These are phyloP conservation scores for Andalucia godoyi DNA, from an alignment of 78 protist genomes.

Conservation along the genomic window DNA sequence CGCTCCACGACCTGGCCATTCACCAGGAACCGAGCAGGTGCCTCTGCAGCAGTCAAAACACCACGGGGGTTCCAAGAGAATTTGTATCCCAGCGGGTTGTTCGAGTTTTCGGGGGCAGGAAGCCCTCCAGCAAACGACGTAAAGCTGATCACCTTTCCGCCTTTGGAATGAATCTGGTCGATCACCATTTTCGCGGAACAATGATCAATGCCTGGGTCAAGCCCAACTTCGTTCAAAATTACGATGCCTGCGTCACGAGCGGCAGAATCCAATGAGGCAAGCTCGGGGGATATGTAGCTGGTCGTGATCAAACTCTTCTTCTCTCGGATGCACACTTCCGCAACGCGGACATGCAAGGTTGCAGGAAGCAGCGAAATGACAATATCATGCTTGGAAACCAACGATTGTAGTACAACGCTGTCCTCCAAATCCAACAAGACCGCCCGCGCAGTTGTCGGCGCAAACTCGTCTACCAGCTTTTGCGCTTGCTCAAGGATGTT, in stretches of 20 bases:
- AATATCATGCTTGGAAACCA: constrained; percentile 2
- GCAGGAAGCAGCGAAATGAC: constrained; percentile 53
- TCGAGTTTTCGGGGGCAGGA: constrained; percentile 66
- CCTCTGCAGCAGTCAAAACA: constrained; percentile 37
- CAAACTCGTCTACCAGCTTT: not conserved
- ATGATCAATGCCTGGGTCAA: constrained; percentile 52
- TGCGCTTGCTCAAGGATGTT: not conserved
- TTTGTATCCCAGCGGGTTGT: constrained; percentile 64
- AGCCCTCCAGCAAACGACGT: constrained; percentile 60
- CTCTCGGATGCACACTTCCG: constrained; percentile 21
- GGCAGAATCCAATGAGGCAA: constrained; percentile 1
- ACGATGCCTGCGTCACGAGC: not conserved
- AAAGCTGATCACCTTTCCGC: constrained; percentile 22
- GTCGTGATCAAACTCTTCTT: constrained; percentile 36
- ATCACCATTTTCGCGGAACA: constrained; percentile 5
- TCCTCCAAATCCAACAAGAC: not conserved
- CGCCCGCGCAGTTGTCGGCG: not conserved
- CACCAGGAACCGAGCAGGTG: constrained; percentile 15
- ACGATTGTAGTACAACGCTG: not conserved
- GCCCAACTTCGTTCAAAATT: constrained; percentile 32
- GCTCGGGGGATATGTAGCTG: constrained; percentile 37
- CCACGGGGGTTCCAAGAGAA: constrained; percentile 74
- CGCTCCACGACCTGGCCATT: not conserved
- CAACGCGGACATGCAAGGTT: constrained; percentile 26
- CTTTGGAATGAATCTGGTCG: not conserved